A percentile compares a stretch with the other conserved stretches of the same genome.
These are phyloP conservation scores for Zygosaccharomyces pseudobailii DNA, from an alignment of 1,139 yeast species.

Conservation along the genomic window DNA sequence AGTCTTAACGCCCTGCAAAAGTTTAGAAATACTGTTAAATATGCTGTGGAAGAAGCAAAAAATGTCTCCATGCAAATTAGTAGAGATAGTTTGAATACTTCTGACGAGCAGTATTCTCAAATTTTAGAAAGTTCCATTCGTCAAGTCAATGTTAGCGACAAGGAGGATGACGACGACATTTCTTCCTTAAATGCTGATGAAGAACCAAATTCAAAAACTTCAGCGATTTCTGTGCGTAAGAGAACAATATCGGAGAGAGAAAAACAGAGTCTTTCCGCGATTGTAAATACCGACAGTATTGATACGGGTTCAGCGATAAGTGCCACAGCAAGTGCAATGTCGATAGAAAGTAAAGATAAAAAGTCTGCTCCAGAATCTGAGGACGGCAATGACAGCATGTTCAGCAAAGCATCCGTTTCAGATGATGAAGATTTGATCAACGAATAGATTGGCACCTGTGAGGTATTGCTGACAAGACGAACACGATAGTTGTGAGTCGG, in stretches of 20 bases:
- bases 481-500: too few relatives aligned
- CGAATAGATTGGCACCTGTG: too few relatives aligned
- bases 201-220: not conserved
- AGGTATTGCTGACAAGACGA: too few relatives aligned
- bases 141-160: conserved; percentile 15
- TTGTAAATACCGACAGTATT: too few relatives aligned
- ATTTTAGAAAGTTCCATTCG: conserved; percentile 25
- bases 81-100: conserved; percentile 15
- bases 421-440: not conserved
- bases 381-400: conserved; percentile 14
- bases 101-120: conserved; percentile 31
- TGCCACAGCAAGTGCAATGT: not conserved
- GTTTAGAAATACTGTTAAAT: conserved; percentile 34
- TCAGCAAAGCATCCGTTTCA: conserved; percentile 2
- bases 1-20: conserved; percentile 46
- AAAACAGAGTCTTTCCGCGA: conserved; percentile 1
- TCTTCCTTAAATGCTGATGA: conserved; percentile 4
- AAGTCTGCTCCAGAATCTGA: conserved; percentile 11
- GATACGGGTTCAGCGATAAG: too few relatives aligned
- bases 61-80: conserved; percentile 16
- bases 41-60: conserved; percentile 22
- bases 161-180: conserved; percentile 15
- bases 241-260: conserved; percentile 7
- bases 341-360: conserved; percentile 12
- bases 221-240: not conserved